Evolutionary conservation across 169 alveolate species (phyloP).

Genomic region (Plasmodium adleri): DNA sequence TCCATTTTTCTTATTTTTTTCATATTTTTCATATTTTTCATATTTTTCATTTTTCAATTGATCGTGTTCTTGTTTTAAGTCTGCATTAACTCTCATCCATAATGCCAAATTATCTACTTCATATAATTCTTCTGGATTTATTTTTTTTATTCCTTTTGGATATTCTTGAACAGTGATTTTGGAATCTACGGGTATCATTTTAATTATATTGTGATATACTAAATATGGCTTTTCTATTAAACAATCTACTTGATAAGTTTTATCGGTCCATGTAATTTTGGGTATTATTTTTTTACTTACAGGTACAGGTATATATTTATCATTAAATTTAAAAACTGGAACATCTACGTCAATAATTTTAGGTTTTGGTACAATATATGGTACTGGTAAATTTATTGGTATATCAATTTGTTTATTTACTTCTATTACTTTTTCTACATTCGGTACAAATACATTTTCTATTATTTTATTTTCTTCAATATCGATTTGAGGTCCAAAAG

Average conservation of each 20-base stretch:
- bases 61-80: conserved; percentile 79
- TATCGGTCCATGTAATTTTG: conserved; percentile 80
- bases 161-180: conserved; percentile 79
- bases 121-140: conserved; percentile 80
- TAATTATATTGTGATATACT: conserved; percentile 81
- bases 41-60: conserved; percentile 12
- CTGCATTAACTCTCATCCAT: conserved; percentile 86
- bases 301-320: conserved; percentile 82
- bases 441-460: conserved; percentile 59
- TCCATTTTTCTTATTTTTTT: no score
- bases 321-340: conserved; percentile 83
- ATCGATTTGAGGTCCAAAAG: conserved; percentile 71
- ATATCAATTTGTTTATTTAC: conserved; percentile 61
- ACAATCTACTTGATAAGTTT: conserved; percentile 80
- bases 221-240: conserved; percentile 81
- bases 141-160: conserved; percentile 80
- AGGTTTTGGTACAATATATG: conserved; percentile 84
- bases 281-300: conserved; percentile 82
- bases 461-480: conserved; percentile 29
- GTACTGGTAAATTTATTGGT: conserved; percentile 78
- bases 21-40: no score
- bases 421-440: conserved; percentile 73
- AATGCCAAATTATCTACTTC: conserved; percentile 82
- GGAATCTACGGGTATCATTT: conserved; percentile 81
- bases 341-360: conserved; percentile 80